Evolutionary conservation across 2,329 filamentous ascomycete genomes (phyloP).

Genomic region (Sporothrix schenckii): DNA sequence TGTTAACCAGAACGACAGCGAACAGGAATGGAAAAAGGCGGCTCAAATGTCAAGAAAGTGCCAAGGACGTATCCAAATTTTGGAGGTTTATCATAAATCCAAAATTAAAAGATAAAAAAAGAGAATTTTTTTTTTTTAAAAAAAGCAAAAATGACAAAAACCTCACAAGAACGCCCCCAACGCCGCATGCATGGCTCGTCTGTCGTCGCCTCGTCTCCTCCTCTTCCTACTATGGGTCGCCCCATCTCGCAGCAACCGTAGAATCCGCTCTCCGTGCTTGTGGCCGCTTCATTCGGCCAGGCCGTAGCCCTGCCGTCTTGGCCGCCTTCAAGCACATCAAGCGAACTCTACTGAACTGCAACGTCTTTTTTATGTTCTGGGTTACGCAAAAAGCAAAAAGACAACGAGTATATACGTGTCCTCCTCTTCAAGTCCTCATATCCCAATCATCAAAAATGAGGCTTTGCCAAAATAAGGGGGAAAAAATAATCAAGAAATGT

Average conservation of each 20-base stretch:
- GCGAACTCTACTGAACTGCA: slow-evolving; percentile 19
- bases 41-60: background rate
- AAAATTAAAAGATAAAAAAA: no score
- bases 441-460: background rate
- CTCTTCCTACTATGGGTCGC: background rate
- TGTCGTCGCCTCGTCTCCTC: background rate
- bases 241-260: slow-evolving; percentile 15
- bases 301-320: slow-evolving; percentile 13
- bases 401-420: background rate
- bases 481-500: slow-evolving; percentile 18
- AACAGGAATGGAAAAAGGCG: no score
- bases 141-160: background rate
- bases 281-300: slow-evolving; percentile 10
- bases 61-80: background rate
- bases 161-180: slow-evolving; percentile 19
- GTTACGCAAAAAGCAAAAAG: slow-evolving; percentile 25
- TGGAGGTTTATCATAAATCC: no score
- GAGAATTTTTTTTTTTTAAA: background rate
- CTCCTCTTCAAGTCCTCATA: background rate
- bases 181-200: slow-evolving; percentile 16
- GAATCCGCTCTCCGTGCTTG: slow-evolving; percentile 17
- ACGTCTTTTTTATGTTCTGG: slow-evolving; percentile 10
- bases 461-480: background rate
- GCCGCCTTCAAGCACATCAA: slow-evolving; percentile 11
- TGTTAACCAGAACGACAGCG: background rate